phyloP scores from a whole-genome alignment of 176 grass and related monocot species.

The Areca catechu region DNA sequence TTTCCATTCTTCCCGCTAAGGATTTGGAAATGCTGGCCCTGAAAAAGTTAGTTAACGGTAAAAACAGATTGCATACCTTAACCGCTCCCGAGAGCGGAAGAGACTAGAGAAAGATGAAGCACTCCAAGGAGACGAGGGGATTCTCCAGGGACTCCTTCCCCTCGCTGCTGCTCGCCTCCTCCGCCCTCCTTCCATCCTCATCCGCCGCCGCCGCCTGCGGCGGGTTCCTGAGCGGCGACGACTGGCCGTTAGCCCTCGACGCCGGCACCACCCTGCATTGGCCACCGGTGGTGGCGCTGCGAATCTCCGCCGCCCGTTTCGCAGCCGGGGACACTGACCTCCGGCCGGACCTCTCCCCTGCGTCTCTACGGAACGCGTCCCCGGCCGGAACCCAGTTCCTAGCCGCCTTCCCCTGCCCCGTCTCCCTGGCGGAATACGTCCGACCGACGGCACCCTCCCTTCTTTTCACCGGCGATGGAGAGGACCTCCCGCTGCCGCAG shows the following conservation, averaged over 20 bases:
- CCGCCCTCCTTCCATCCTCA: constrained; percentile 2
- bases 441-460: background rate
- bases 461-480: constrained; percentile 37
- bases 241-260: constrained; percentile 8
- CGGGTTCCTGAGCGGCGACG: too few relatives aligned
- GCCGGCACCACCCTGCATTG: constrained; percentile 17
- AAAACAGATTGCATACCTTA: constrained; percentile 8
- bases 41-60: too few relatives aligned
- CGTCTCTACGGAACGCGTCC: constrained; percentile 19
- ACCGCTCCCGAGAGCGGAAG: constrained; percentile 18
- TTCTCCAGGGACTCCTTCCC: constrained; percentile 80
- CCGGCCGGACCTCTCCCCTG: constrained; percentile 43
- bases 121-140: constrained; percentile 81
- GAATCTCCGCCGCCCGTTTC: constrained; percentile 30
- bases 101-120: constrained; percentile 80
- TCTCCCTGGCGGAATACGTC: constrained; percentile 8
- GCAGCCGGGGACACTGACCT: constrained; percentile 57
- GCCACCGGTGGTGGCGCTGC: constrained; percentile 4
- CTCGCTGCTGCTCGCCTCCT: constrained; percentile 13
- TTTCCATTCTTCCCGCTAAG: too few relatives aligned
- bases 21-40: too few relatives aligned
- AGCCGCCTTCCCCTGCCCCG: background rate
- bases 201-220: constrained; percentile 23
- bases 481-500: constrained; percentile 44
- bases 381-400: background rate